A percentile compares a stretch with the other conserved stretches of the same genome.
phyloP scores from a whole-genome alignment of 2,329 filamentous ascomycete genomes.

The Biscogniauxia sp. region DNA sequence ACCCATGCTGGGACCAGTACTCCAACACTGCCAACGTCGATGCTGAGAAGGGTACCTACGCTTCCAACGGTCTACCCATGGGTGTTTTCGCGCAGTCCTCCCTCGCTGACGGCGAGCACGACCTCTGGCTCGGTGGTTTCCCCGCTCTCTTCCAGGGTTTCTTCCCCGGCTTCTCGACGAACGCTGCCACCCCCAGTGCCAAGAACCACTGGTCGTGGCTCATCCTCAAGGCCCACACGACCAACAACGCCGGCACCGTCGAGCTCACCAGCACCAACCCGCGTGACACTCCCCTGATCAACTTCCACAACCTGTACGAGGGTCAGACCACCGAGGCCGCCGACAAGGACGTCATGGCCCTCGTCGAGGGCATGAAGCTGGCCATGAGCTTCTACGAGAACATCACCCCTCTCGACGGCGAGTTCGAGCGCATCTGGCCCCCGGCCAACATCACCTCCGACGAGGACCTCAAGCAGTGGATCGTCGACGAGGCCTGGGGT shows the following conservation, averaged over 20 bases:
- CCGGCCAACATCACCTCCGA: slow-evolving; percentile 17
- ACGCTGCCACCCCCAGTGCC: slow-evolving; percentile 31
- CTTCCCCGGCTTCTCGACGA: slow-evolving; percentile 36
- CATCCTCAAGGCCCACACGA: slow-evolving; percentile 55
- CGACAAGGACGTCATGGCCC: slow-evolving; percentile 48
- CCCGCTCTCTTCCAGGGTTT: slow-evolving; percentile 40
- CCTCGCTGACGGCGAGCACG: slow-evolving; percentile 28
- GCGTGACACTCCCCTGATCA: slow-evolving; percentile 60
- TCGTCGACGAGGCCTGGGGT: slow-evolving; percentile 28
- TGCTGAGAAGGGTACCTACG: slow-evolving; percentile 32
- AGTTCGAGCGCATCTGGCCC: slow-evolving; percentile 25
- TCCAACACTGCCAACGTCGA: slow-evolving; percentile 13
- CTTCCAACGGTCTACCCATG: slow-evolving; percentile 34
- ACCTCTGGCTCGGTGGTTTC: slow-evolving; percentile 39
- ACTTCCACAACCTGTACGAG: slow-evolving; percentile 59
- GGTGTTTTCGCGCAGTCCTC: slow-evolving; percentile 30
- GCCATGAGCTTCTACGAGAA: slow-evolving; percentile 44
- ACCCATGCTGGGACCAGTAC: slow-evolving; percentile 33
- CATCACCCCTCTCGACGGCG: slow-evolving; percentile 41
- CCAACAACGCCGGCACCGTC: slow-evolving; percentile 61
- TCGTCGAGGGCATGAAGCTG: slow-evolving; percentile 55
- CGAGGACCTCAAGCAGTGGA: slow-evolving; percentile 26
- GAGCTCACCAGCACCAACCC: slow-evolving; percentile 60
- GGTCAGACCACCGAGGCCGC: slow-evolving; percentile 43
- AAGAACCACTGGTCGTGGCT: slow-evolving; percentile 44